Evolutionary conservation across 2,329 filamentous ascomycete species (phyloP).

Genomic region (Nigrospora sphaerica): DNA sequence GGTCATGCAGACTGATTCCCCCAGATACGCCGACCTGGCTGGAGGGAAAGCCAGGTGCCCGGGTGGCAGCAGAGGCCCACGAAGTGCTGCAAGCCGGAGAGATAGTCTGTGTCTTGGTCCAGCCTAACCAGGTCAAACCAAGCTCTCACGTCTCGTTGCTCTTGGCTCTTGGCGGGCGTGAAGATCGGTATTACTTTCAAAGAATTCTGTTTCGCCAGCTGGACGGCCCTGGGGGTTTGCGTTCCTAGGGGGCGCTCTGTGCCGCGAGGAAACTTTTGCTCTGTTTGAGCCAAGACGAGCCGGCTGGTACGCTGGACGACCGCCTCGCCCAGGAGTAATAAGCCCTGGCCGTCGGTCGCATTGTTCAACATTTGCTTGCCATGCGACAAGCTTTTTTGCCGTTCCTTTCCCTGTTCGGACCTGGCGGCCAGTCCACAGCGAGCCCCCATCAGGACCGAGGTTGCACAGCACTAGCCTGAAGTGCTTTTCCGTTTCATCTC

Average conservation of each 20-base stretch:
- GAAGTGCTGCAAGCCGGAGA: no score
- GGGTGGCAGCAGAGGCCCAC: no score
- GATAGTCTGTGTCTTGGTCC: no score
- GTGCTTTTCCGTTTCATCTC: no score
- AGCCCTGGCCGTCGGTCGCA: neutral
- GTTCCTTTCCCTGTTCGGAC: neutral
- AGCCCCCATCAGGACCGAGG: neutral
- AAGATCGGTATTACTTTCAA: neutral
- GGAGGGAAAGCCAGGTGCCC: no score
- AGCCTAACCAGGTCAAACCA: neutral
- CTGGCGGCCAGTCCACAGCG: neutral
- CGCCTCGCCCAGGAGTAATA: no score
- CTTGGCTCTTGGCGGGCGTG: slow-evolving; percentile 2
- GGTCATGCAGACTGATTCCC: no score
- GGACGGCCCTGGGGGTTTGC: neutral
- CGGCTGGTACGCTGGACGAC: no score
- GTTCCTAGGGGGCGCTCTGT: no score
- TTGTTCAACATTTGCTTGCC: neutral
- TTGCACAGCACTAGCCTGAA: no score
- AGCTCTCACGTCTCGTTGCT: slow-evolving; percentile 4
- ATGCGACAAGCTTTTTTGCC: slow-evolving; percentile 2
- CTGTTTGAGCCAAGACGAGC: slow-evolving; percentile 5
- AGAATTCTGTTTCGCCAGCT: neutral
- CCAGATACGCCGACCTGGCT: no score
- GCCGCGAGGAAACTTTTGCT: neutral